Evolutionary conservation across 116 monocot species (phyloP).

Genomic region (Dioscorea cayenensis): DNA sequence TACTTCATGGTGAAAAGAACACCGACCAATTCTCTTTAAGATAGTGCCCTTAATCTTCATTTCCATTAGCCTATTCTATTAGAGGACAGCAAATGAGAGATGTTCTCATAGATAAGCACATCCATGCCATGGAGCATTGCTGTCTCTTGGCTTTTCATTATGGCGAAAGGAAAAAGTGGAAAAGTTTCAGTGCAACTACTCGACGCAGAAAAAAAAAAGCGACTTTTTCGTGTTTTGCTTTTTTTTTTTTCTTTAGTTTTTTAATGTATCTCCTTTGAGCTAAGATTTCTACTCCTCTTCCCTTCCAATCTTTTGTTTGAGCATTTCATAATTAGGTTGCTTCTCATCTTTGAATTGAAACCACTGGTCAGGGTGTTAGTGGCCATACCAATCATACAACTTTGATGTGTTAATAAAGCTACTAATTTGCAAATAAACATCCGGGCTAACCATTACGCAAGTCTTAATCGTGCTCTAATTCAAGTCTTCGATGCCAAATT

Average conservation of each 20-base stretch:
- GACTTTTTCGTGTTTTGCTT: background rate
- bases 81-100: background rate
- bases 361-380: too few relatives aligned
- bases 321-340: too few relatives aligned
- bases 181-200: conserved; percentile 5
- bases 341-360: too few relatives aligned
- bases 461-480: too few relatives aligned
- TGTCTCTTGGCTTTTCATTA: background rate
- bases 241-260: background rate
- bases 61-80: background rate
- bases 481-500: too few relatives aligned
- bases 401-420: too few relatives aligned
- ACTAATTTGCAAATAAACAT: too few relatives aligned
- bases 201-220: conserved; percentile 4
- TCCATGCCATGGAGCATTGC: background rate
- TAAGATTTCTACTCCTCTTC: background rate
- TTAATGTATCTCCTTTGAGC: background rate
- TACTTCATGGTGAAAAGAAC: background rate
- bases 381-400: too few relatives aligned
- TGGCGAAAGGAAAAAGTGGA: background rate
- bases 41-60: conserved; percentile 4
- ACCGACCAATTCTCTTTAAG: background rate
- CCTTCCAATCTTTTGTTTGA: background rate
- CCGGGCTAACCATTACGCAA: too few relatives aligned
- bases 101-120: background rate